Base-by-base conservation (phyloP, 768 basidiomycete species). In the Pisolithus tinctorius region DNA sequence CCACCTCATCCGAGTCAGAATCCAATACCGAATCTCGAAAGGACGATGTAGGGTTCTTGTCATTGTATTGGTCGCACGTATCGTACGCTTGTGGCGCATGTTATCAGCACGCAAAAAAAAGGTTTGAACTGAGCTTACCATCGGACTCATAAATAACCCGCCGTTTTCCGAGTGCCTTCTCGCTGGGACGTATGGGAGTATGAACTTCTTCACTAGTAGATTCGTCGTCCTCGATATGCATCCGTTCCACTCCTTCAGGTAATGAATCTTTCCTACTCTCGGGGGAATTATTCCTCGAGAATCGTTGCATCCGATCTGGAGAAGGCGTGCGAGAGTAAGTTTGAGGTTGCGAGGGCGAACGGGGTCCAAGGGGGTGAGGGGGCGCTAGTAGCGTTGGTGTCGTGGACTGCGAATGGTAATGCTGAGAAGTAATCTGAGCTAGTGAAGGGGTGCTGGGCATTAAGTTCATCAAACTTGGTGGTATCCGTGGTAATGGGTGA, bases 131-230 rank as follows among this genome's bases (percentile, higher is more conserved):
- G 23, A 36, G 49, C 79, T 51, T 57, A 79, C 79, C 69, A 34
- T 79, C 79, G 26, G 66, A 53, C 8, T 72, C 73, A 45, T 81
- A 79, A 8, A 82, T 67, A 14, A 84, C 79, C 58, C 73, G 78
- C 58, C 88, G 77, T 71, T 95, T 96, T 16, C 93, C 93, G 2
- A 93, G 76, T 4, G 93, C 91, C 65, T 94, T 96, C 34, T 80
- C 86, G 63, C 89, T 93, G 0, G 88, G 93, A 56, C 76, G 75
- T 10, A 74, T 60, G n/a, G 77, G 79, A 13, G 70, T 65, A 45
- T 49, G 54, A 13, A 60, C 48, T 4, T 71, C 62, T 5, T 74
- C 72, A 49, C 52, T 58, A 46, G 55, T 23, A 17, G 45, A 50
- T 34, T 23, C 14, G 25, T 59, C 55, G 14, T 66, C 61, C 47